Base-by-base conservation (phyloP, 176 grass and related monocot genomes). In the Saccharum spontaneum region DNA sequence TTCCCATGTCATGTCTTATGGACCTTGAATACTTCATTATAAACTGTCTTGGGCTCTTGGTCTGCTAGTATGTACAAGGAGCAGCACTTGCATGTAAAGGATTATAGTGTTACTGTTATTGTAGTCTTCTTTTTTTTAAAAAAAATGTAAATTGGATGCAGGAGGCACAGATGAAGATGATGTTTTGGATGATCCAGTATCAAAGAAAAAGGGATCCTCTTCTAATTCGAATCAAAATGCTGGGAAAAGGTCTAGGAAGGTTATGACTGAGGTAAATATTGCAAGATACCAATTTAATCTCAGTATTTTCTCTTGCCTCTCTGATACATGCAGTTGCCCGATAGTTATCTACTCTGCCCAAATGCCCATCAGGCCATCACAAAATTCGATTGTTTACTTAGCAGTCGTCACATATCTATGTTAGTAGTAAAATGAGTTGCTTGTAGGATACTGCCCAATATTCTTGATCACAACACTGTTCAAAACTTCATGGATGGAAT, bases 221-320 rank as follows among this genome's bases (percentile, higher is more conserved):
- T 86, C 85, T 61, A 40, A 79, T 89, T 73, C 30, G 33, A 87
- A 76, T 50, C 73, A 57, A 79, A 98, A 95, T 61, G 41, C 74
- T 10, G 90, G 86, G 61, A 89, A 82, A 79, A 94, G 89, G 78
- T 94, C 91, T 50, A 89, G 44, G 4, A 93, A 91, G 76, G 73
- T 98, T 82, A 64, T 90, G 73, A 88, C 92, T 5, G 93, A 95
- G 93, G 96, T 98, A 95, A 87, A 38, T 6, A 71, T 38, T 16
- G 8, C n/a, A 20, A 49, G 10, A 73, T 38, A 22, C 5, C 18
- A 23, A 59, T 71, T 31, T 71, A 79, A 3, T 44, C 30, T 67
- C 16, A 67, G 20, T 44, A 49, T 71, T 41, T 78, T 45, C 6
- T 18, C 24, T 78, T 81, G 67, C 18, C 13, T 33, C 37, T 11